Evolutionary conservation across 2,329 filamentous ascomycete species (phyloP), one percentile per base, ranked within the genome.

Genomic region (Achaetomium macrosporum): DNA sequence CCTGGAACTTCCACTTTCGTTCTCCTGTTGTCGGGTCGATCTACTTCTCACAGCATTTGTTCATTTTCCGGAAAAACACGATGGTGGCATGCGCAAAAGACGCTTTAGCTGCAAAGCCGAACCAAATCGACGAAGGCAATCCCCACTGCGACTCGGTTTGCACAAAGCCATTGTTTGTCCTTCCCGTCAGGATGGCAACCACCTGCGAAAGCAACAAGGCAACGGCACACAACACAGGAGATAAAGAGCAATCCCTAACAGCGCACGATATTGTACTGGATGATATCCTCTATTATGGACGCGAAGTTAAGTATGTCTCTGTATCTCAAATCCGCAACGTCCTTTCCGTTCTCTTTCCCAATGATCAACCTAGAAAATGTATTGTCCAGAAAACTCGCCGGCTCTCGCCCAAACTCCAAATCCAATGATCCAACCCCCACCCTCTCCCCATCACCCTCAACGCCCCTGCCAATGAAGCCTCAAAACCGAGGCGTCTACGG

Each of bases 361-460:
- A 25, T 25, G 25, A 25, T 4, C 25, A 25, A 25, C 25, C 25
- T 25, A 31, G 39, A 43, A 45, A 19, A 54, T 54, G 52, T 41
- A 13, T 20, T 51, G 39, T 54, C 44, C 47, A 54, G 52, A 54
- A 54, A 54, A 20, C 47, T 13, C 17, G 25, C 31, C 30, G 39
- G 36, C 46, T 39, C 20, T 25, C 29, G 5, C 36, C 35, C 15
- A 42, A 39, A 47, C 44, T 31, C 40, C 44, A 43, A 15, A 36
- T 7, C 3, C 20, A 11, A 46, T 29, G 30, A 37, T 9, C 36
- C 36, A 39, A 30, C 19, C 4, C n/a, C 4, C 13, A 40, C 12
- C 25, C 25, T 25, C n/a, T n/a, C 44, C 39, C 31, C 20, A 8
- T 43, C 39, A 11, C 39, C 12, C 29, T 40, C 51, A 41, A 49